Conservation (phyloP, 164 flowering plant species). For the Aristolochia fimbriata region DNA sequence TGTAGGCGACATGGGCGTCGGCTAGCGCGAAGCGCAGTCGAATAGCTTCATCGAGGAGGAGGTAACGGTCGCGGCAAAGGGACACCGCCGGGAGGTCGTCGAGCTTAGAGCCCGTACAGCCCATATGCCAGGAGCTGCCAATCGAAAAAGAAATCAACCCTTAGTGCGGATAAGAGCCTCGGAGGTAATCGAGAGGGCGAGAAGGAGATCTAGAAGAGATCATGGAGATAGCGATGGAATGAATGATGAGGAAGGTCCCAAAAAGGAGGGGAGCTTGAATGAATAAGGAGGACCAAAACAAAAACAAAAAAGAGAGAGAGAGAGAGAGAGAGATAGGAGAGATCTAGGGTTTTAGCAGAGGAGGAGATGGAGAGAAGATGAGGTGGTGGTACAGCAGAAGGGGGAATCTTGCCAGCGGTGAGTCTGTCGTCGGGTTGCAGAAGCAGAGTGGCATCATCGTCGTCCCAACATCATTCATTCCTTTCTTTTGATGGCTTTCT, state of each 20-base stretch:
- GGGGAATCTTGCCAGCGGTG: slow-evolving; percentile 21
- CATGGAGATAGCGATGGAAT: no score
- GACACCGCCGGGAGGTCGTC: slow-evolving; percentile 40
- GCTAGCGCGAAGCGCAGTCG: slow-evolving; percentile 26
- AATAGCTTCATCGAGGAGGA: slow-evolving; percentile 32
- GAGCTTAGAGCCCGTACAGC: slow-evolving; percentile 38
- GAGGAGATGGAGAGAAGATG: slow-evolving; percentile 1
- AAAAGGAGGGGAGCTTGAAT: no score
- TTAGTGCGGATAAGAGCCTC: no score
- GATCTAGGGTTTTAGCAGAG: slow-evolving; percentile 4
- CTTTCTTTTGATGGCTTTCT: no score
- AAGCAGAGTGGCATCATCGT: slow-evolving; percentile 2
- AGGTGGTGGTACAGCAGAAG: slow-evolving; percentile 2
- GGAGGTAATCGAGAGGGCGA: no score
- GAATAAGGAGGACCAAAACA: not conserved
- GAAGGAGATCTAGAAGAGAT: no score
- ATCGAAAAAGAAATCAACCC: not conserved
- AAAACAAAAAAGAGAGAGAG: not conserved
- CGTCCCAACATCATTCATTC: no score
- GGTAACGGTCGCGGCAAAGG: slow-evolving; percentile 46
- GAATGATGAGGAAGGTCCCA: no score
- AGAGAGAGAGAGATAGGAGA: not conserved
- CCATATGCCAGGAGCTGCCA: slow-evolving; percentile 22
- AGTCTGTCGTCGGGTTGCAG: slow-evolving; percentile 14
- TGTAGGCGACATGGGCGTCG: slow-evolving; percentile 29